A percentile compares a stretch with the other conserved stretches of the same genome.
Evolutionary conservation across 2,329 filamentous ascomycete genomes (phyloP).

Genomic region (Monilinia aucupariae): DNA sequence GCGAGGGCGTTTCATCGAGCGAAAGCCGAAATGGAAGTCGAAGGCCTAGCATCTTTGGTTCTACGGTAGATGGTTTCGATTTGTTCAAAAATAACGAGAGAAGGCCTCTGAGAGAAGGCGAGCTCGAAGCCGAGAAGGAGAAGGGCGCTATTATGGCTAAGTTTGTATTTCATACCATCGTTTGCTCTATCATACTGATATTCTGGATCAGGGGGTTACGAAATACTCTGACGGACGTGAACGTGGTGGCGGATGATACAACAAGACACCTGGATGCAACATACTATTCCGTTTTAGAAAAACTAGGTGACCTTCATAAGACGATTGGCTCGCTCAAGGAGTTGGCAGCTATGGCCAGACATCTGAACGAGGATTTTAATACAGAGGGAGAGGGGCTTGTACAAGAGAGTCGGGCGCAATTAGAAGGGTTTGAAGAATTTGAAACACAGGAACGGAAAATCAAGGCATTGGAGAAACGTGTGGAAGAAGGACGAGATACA

Average conservation of each 20-base stretch:
- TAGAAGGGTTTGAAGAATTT: slow-evolving; percentile 58
- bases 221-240: slow-evolving; percentile 49
- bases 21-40: slow-evolving; percentile 43
- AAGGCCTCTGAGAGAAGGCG: slow-evolving; percentile 37
- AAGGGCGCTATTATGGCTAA: slow-evolving; percentile 38
- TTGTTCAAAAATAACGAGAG: slow-evolving; percentile 16
- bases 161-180: slow-evolving; percentile 34
- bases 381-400: slow-evolving; percentile 54
- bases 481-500: slow-evolving; percentile 54
- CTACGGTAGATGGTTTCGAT: slow-evolving; percentile 21
- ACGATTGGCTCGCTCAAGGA: slow-evolving; percentile 62
- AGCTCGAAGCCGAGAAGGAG: slow-evolving; percentile 41
- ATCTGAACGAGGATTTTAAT: slow-evolving; percentile 54
- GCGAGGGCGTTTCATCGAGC: slow-evolving; percentile 42
- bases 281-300: slow-evolving; percentile 69
- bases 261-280: slow-evolving; percentile 65
- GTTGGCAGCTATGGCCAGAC: slow-evolving; percentile 56
- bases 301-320: slow-evolving; percentile 56
- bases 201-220: slow-evolving; percentile 43
- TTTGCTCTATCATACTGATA: slow-evolving; percentile 11
- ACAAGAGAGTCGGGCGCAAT: slow-evolving; percentile 48
- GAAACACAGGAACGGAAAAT: slow-evolving; percentile 61
- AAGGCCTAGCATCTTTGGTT: slow-evolving; percentile 39
- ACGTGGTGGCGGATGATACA: slow-evolving; percentile 54
- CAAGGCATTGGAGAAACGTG: slow-evolving; percentile 53